Evolutionary conservation across 805 yeast genomes (phyloP).

Genomic region (Candida nitratophila): DNA sequence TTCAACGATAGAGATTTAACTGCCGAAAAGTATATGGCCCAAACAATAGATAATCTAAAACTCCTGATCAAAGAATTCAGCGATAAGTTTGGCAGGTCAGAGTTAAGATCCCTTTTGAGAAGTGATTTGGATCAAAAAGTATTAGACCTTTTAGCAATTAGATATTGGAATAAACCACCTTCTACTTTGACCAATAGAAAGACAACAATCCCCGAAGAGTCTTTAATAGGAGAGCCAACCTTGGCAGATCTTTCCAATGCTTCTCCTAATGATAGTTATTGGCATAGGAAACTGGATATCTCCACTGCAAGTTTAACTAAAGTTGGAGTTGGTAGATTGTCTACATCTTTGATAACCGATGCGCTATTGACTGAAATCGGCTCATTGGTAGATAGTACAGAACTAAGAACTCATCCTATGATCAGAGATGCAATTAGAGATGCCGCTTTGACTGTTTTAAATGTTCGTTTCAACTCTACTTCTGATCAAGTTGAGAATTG

Average conservation of each 20-base stretch:
- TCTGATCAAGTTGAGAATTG: conserved; percentile 99
- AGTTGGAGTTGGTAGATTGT: conserved; percentile 85
- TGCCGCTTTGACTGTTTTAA: conserved; percentile 76
- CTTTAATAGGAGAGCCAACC: conserved; percentile 35
- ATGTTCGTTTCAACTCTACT: conserved; percentile 75
- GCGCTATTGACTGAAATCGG: conserved; percentile 74
- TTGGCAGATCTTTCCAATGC: conserved; percentile 50
- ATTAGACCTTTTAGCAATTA: conserved; percentile 76
- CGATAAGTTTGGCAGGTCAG: conserved; percentile 73
- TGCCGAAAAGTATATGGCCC: conserved; percentile 90
- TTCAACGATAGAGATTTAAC: conserved; percentile 92
- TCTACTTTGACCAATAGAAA: conserved; percentile 2
- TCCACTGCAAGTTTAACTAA: conserved; percentile 82
- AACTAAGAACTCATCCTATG: conserved; percentile 78
- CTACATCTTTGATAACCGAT: conserved; percentile 77
- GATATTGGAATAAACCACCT: conserved; percentile 81
- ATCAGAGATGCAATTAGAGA: conserved; percentile 76
- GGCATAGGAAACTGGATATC: conserved; percentile 84
- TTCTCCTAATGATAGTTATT: conserved; percentile 62
- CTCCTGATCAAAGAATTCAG: conserved; percentile 82
- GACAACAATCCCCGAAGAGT: conserved; percentile 5
- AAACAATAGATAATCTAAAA: conserved; percentile 82
- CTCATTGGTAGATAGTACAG: conserved; percentile 64
- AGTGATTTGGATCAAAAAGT: conserved; percentile 86
- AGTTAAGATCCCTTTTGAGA: conserved; percentile 70